These are phyloP conservation scores for Tilletia indica DNA, from an alignment of 1,284 basidiomycete genomes.

Conservation along the genomic window DNA sequence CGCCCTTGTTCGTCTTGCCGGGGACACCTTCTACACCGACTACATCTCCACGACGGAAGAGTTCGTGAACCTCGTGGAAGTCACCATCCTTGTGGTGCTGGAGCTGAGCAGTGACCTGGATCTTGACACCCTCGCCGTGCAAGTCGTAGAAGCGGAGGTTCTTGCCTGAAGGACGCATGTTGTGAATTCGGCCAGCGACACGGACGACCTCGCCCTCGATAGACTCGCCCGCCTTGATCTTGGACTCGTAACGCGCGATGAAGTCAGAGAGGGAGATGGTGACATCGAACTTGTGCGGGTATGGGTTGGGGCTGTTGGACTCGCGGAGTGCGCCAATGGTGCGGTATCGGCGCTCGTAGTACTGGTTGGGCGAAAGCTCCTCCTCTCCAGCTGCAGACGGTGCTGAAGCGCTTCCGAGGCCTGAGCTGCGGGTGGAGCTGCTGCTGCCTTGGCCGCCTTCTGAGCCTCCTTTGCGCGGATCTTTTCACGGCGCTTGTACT, in stretches of 20 bases:
- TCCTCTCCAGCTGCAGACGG: conserved; percentile 29
- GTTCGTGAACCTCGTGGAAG: conserved; percentile 75
- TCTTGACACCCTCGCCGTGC: conserved; percentile 84
- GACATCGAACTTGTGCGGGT: conserved; percentile 99
- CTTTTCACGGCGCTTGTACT: conserved; percentile 47
- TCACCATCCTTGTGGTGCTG: conserved; percentile 65
- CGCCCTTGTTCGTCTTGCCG: conserved; percentile 90
- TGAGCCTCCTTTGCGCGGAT: conserved; percentile 77
- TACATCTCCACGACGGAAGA: conserved; percentile 92
- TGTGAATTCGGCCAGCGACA: conserved; percentile 87
- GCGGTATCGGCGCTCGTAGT: conserved; percentile 87
- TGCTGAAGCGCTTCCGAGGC: conserved; percentile 23
- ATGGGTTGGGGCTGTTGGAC: conserved; percentile 78
- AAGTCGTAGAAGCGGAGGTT: conserved; percentile 95
- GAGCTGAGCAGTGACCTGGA: conserved; percentile 90
- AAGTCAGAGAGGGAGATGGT: conserved; percentile 74
- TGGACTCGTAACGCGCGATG: conserved; percentile 72
- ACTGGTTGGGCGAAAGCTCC: conserved; percentile 67
- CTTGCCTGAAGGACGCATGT: conserved; percentile 76
- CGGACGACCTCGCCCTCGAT: conserved; percentile 58
- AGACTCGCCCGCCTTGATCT: conserved; percentile 46
- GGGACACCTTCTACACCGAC: conserved; percentile 87
- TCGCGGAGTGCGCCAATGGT: conserved; percentile 82
- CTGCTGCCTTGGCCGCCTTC: conserved; percentile 70
- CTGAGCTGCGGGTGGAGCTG: conserved; percentile 30